phyloP scores from a whole-genome alignment of 208 protist species.

The Leptomonas pyrrhocoris region DNA sequence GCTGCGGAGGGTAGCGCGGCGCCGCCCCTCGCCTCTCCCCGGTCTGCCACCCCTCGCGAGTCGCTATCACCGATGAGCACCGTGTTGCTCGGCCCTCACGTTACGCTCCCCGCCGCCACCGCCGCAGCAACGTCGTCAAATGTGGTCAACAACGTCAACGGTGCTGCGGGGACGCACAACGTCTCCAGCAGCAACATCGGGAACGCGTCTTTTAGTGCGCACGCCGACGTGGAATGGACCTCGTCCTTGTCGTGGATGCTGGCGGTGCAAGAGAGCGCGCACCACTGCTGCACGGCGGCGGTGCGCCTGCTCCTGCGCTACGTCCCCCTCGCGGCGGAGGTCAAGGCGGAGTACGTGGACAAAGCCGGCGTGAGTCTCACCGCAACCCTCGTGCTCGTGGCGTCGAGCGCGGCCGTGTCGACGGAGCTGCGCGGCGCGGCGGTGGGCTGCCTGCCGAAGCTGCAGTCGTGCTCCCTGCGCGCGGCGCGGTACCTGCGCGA shows the following conservation, averaged over 20 bases:
- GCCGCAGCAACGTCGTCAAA: too few species aligned
- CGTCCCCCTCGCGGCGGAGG: slow-evolving; percentile 17
- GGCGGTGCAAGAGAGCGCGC: slow-evolving; percentile 48
- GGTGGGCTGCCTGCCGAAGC: slow-evolving; percentile 42
- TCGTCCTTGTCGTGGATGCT: slow-evolving; percentile 31
- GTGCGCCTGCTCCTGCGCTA: slow-evolving; percentile 55
- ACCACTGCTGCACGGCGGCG: slow-evolving; percentile 51
- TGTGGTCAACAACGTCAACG: not conserved
- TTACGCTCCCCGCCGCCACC: too few species aligned
- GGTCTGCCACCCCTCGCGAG: too few species aligned
- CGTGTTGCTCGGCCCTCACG: too few species aligned
- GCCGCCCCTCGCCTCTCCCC: too few species aligned
- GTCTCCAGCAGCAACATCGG: not conserved
- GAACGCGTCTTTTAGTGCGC: not conserved
- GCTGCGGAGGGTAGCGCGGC: too few species aligned
- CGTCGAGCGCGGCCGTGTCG: slow-evolving; percentile 31
- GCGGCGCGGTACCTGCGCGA: slow-evolving; percentile 63
- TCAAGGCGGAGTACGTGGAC: slow-evolving; percentile 35
- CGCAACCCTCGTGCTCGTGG: slow-evolving; percentile 56
- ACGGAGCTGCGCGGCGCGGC: slow-evolving; percentile 27
- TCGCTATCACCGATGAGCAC: too few species aligned
- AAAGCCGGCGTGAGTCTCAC: slow-evolving; percentile 56
- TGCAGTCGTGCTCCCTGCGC: slow-evolving; percentile 52
- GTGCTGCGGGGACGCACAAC: not conserved
- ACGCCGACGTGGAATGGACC: slow-evolving; percentile 9